A percentile compares a stretch with the other conserved stretches of the same genome.
These are phyloP conservation scores for Trichosporon sp. DNA, from an alignment of 1,284 basidiomycete genomes.

Conservation along the genomic window DNA sequence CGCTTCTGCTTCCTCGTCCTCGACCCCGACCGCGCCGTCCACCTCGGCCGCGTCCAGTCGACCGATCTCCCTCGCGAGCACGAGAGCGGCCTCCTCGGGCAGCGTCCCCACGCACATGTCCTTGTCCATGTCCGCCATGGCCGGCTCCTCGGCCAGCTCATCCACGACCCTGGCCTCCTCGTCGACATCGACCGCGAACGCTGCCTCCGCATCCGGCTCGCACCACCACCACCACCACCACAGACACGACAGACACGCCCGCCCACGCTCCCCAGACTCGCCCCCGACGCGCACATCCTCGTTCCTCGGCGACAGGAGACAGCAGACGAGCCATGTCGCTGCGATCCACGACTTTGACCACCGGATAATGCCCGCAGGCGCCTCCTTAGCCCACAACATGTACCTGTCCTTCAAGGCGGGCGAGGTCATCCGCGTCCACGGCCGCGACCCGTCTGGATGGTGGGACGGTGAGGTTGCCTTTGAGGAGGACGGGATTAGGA, in stretches of 20 bases:
- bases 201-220: background rate
- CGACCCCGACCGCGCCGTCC: background rate
- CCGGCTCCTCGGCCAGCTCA: background rate
- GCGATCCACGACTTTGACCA: conserved; percentile 84
- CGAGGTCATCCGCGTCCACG: conserved; percentile 83
- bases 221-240: background rate
- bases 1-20: background rate
- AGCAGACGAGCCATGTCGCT: conserved; percentile 54
- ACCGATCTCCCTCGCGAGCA: background rate
- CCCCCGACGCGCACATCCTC: conserved; percentile 10
- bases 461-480: conserved; percentile 84
- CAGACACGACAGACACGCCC: background rate
- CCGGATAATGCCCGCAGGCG: conserved; percentile 47
- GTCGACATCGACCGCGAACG: background rate
- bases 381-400: conserved; percentile 58
- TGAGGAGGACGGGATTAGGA: conserved; percentile 17
- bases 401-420: conserved; percentile 85
- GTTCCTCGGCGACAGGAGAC: background rate
- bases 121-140: background rate
- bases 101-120: background rate
- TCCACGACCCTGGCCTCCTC: background rate
- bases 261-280: conserved; percentile 7
- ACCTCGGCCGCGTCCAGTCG: background rate
- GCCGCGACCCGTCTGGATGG: conserved; percentile 86
- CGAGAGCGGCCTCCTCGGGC: background rate